phyloP scores from a whole-genome alignment of 2,329 filamentous ascomycete species.

The Meredithiella fracta region DNA sequence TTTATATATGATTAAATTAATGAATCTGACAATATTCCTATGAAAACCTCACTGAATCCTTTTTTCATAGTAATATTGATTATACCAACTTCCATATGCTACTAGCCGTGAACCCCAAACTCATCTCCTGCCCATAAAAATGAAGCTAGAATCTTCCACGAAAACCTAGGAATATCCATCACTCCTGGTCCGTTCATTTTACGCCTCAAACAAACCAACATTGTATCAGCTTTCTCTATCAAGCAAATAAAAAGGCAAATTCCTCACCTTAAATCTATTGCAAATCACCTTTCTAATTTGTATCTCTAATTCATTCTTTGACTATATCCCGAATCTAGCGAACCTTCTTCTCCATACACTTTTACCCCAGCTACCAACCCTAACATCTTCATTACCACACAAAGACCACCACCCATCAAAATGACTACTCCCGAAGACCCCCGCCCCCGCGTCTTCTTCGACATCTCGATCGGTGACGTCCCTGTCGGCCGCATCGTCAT shows the following conservation, averaged over 20 bases:
- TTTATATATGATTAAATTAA: too few species aligned
- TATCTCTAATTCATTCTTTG: not conserved
- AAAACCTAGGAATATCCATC: not conserved
- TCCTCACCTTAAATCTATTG: not conserved
- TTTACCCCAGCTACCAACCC: constrained; percentile 2
- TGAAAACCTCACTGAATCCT: too few species aligned
- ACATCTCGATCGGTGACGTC: constrained; percentile 65
- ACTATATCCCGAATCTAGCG: not conserved
- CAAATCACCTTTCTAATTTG: not conserved
- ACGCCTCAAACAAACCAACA: not conserved
- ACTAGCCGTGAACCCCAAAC: too few species aligned
- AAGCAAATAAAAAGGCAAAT: too few species aligned
- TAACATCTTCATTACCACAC: constrained; percentile 1
- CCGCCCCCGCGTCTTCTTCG: constrained; percentile 79
- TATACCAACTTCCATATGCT: too few species aligned
- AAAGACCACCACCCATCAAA: constrained; percentile 13
- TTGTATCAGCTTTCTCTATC: not conserved
- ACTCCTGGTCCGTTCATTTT: not conserved
- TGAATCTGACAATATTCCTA: not conserved
- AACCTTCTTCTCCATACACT: constrained; percentile 4
- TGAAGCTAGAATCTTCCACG: constrained; percentile 13
- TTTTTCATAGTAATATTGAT: too few species aligned
- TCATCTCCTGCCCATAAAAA: not conserved
- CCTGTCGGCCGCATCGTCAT: constrained; percentile 66
- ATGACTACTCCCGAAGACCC: constrained; percentile 24